Percentiles rank a stretch among this genome's conserved stretches.
These are phyloP conservation scores for Omphalotus guepiniiformis DNA, from an alignment of 768 basidiomycete species.

Conservation along the genomic window DNA sequence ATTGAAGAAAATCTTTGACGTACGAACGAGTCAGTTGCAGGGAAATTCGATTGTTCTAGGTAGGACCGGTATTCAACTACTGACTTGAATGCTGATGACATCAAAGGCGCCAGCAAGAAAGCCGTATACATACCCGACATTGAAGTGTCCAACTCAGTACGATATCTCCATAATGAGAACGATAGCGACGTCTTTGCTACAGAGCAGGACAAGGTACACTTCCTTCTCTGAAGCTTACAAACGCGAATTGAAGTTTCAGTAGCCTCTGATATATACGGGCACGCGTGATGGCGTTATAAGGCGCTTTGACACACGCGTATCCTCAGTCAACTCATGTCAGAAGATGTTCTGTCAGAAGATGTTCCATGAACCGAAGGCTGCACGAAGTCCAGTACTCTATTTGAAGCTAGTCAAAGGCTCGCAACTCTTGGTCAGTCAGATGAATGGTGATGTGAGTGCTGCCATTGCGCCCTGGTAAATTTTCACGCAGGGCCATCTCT, in stretches of 20 bases:
- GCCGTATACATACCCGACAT: constrained; percentile 53
- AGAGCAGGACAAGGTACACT: constrained; percentile 42
- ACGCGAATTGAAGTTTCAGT: constrained; percentile 26
- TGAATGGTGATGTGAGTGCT: constrained; percentile 54
- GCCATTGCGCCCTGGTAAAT: neutral
- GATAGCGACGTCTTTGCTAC: constrained; percentile 61
- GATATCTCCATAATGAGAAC: constrained; percentile 39
- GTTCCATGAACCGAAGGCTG: constrained; percentile 21
- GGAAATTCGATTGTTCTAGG: constrained; percentile 50
- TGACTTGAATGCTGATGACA: neutral
- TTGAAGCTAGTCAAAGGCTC: constrained; percentile 46
- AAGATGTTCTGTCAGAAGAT: constrained; percentile 36
- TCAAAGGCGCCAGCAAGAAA: constrained; percentile 47
- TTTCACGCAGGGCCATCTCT: neutral
- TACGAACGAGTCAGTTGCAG: constrained; percentile 52
- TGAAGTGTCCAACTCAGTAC: constrained; percentile 29
- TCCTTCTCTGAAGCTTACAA: neutral
- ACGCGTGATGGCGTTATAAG: constrained; percentile 55
- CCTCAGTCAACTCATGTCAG: constrained; percentile 25
- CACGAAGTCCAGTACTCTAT: constrained; percentile 47
- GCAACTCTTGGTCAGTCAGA: constrained; percentile 52
- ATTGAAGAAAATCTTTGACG: constrained; percentile 42
- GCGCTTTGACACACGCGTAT: constrained; percentile 55
- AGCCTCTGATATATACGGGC: constrained; percentile 50
- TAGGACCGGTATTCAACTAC: constrained; percentile 19